These are phyloP conservation scores for Butyriboletus loyo DNA, from an alignment of 768 basidiomycete genomes.

Conservation along the genomic window DNA sequence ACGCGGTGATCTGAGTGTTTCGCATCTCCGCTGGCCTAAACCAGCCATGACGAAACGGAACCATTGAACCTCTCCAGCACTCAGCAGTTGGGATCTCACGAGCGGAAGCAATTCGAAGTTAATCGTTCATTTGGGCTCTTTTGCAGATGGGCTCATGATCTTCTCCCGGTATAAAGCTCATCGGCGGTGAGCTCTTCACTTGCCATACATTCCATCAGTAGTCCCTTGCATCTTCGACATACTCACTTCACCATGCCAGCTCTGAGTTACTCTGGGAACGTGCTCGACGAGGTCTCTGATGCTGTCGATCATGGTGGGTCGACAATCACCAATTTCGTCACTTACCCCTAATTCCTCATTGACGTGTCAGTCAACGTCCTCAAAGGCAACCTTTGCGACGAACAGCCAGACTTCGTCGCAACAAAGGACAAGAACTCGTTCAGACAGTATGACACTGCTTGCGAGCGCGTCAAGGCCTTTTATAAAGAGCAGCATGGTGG, in stretches of 20 bases:
- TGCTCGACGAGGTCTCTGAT: constrained; percentile 45
- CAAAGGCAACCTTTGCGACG: constrained; percentile 60
- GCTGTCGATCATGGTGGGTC: constrained; percentile 47
- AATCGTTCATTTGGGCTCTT: too few species aligned
- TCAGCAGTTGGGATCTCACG: too few species aligned
- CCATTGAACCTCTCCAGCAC: too few species aligned
- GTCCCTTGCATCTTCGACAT: background rate
- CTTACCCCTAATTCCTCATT: background rate
- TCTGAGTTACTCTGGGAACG: constrained; percentile 24
- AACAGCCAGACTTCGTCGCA: constrained; percentile 53
- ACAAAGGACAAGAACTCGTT: constrained; percentile 64
- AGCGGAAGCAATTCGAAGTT: too few species aligned
- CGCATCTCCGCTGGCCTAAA: too few species aligned
- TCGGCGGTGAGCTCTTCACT: background rate
- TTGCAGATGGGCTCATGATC: too few species aligned
- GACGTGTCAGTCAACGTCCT: constrained; percentile 58
- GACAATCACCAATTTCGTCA: background rate
- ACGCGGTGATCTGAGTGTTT: too few species aligned
- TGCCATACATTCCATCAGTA: background rate
- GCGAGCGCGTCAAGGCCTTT: constrained; percentile 73
- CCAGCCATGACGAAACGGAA: too few species aligned
- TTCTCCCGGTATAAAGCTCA: constrained; percentile 21
- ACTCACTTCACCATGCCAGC: constrained; percentile 23
- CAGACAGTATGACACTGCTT: constrained; percentile 71
- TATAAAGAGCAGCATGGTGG: constrained; percentile 78